Conservation (phyloP, 306 rosid species). For the Pyrus communis region DNA sequence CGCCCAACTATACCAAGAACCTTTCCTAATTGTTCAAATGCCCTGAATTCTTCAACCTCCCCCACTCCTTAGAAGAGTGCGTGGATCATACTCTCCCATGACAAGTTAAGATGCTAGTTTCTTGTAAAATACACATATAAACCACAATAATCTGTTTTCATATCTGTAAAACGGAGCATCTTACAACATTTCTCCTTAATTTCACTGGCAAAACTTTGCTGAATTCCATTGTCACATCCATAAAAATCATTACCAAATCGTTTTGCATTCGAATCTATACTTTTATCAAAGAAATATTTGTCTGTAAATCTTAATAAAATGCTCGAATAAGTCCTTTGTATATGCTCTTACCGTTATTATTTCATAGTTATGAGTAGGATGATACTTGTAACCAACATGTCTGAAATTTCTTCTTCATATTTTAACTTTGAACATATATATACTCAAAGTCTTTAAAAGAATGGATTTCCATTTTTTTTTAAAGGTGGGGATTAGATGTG, state of each 20-base stretch:
- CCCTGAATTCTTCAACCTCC: conserved; percentile 10
- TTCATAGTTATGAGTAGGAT: not conserved
- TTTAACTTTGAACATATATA: not conserved
- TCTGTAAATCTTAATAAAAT: too few species aligned
- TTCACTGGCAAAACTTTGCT: too few species aligned
- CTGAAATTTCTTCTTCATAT: not conserved
- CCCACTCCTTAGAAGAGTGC: not conserved
- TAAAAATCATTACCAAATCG: too few species aligned
- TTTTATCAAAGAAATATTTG: too few species aligned
- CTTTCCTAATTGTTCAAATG: conserved; percentile 25
- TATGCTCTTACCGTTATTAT: not conserved
- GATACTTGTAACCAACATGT: not conserved
- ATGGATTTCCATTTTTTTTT: too few species aligned
- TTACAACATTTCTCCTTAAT: too few species aligned
- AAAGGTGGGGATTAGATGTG: too few species aligned
- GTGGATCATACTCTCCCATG: not conserved
- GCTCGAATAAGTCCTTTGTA: not conserved
- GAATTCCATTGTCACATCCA: too few species aligned
- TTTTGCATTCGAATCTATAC: not conserved
- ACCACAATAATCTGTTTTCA: not conserved
- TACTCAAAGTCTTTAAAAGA: too few species aligned
- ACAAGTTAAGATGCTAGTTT: not conserved
- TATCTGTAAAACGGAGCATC: not conserved
- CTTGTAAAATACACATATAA: not conserved
- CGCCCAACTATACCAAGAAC: conserved; percentile 19